Evolutionary conservation across 2,329 filamentous ascomycete species (phyloP).

Genomic region (Cryphonectria radicalis): DNA sequence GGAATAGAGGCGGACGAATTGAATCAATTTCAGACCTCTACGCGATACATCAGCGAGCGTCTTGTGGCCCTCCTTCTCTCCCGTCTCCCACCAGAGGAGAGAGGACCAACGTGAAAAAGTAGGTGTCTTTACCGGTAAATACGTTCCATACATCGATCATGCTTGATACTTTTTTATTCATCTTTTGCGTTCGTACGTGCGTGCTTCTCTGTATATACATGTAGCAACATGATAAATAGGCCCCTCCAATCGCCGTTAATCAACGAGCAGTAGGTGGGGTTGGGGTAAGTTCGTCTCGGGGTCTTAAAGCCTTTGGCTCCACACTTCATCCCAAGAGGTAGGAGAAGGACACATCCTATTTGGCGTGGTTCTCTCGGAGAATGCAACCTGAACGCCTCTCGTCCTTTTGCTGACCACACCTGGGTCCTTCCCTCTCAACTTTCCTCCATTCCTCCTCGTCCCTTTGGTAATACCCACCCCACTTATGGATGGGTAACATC

Average conservation of each 20-base stretch:
- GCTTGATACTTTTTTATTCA: background rate
- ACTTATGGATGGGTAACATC: background rate
- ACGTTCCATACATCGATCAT: background rate
- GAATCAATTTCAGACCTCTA: background rate
- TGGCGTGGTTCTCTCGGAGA: background rate
- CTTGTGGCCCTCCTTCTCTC: background rate
- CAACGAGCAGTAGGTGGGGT: background rate
- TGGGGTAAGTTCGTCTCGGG: background rate
- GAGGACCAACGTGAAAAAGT: background rate
- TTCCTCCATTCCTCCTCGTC: background rate
- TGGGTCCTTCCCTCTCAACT: background rate
- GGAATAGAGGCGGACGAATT: background rate
- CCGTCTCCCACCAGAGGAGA: background rate
- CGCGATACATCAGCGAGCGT: background rate
- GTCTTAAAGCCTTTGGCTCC: background rate
- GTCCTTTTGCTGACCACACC: slow-evolving; percentile 2
- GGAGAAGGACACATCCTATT: background rate
- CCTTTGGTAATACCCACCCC: background rate
- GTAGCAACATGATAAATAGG: background rate
- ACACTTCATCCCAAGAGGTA: background rate
- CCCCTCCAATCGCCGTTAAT: background rate
- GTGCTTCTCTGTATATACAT: background rate
- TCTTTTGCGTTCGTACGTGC: background rate
- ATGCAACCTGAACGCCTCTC: slow-evolving; percentile 6
- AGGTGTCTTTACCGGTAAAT: background rate